A percentile compares a stretch with the other conserved stretches of the same genome.
These are phyloP conservation scores for Hebeloma cylindrosporum DNA, from an alignment of 768 basidiomycete genomes.

Conservation along the genomic window DNA sequence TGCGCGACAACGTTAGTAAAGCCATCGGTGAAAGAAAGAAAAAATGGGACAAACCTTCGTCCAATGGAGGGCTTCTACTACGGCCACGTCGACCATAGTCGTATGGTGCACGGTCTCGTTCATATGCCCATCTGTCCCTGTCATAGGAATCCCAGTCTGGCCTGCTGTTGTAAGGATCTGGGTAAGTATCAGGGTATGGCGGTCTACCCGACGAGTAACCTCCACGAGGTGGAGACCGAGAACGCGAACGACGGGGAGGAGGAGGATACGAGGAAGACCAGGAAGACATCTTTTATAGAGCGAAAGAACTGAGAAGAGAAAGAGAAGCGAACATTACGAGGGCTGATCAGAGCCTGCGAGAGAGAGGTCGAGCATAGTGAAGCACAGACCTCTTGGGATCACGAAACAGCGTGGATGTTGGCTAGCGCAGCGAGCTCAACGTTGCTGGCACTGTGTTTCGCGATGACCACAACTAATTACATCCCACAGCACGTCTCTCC, in stretches of 20 bases:
- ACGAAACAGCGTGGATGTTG: conserved; percentile 50
- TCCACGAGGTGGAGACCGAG: conserved; percentile 73
- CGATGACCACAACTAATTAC: conserved; percentile 47
- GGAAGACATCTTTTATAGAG: conserved; percentile 68
- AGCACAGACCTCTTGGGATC: conserved; percentile 90
- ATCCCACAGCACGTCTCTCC: conserved; percentile 19
- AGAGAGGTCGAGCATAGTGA: conserved; percentile 85
- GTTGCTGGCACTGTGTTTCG: conserved; percentile 52
- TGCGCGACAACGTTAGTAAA: conserved; percentile 25
- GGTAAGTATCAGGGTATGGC: conserved; percentile 58
- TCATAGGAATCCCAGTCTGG: conserved; percentile 72
- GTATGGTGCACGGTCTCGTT: conserved; percentile 67
- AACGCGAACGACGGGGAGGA: conserved; percentile 76
- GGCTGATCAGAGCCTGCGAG: conserved; percentile 73
- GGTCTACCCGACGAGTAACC: conserved; percentile 50
- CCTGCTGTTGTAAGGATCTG: conserved; percentile 64
- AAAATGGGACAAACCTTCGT: conserved; percentile 52
- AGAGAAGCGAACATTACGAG: conserved; percentile 54
- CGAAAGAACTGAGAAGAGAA: conserved; percentile 56
- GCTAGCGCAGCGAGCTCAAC: conserved; percentile 43
- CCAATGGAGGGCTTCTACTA: conserved; percentile 73
- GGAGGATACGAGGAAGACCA: conserved; percentile 78
- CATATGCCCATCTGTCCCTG: conserved; percentile 66
- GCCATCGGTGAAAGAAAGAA: conserved; percentile 2
- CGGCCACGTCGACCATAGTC: conserved; percentile 70